Percentiles rank a stretch among this genome's conserved stretches.
Conservation (phyloP, 768 basidiomycete species). For the Rubroboletus satanas region DNA sequence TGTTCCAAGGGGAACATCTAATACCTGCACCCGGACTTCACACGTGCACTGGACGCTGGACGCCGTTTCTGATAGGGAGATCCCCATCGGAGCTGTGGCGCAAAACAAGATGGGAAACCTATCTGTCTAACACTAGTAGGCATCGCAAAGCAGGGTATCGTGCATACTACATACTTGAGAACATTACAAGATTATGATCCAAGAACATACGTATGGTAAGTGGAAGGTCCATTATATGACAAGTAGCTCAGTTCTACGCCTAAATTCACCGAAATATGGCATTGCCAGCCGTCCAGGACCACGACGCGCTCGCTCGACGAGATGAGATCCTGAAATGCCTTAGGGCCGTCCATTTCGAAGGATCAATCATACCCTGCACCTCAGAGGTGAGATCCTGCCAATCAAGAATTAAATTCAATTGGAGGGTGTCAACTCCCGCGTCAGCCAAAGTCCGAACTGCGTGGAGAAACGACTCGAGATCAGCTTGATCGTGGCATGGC, state of each 20-base stretch:
- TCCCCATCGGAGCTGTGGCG: neutral
- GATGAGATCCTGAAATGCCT: conserved; percentile 14
- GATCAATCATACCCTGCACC: conserved; percentile 21
- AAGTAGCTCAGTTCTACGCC: neutral
- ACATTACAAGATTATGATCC: neutral
- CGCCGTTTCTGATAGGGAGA: neutral
- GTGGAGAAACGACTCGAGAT: conserved; percentile 14
- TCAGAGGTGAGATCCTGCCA: conserved; percentile 17
- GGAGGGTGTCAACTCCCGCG: conserved; percentile 12
- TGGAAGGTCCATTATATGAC: neutral
- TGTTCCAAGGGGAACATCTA: neutral
- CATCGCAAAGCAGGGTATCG: neutral
- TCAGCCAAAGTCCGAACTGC: conserved; percentile 15
- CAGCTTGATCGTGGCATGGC: conserved; percentile 12
- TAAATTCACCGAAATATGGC: conserved; percentile 2
- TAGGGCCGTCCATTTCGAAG: conserved; percentile 16
- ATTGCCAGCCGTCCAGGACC: conserved; percentile 14
- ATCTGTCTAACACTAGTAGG: neutral
- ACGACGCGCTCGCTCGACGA: conserved; percentile 7
- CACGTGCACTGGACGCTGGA: neutral
- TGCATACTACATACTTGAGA: neutral
- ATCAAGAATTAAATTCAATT: conserved; percentile 14
- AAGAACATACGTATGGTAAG: neutral
- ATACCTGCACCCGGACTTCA: neutral
- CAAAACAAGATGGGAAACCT: neutral